These are phyloP conservation scores for Hypoxylon trugodes DNA, from an alignment of 495 filamentous ascomycete species.

Conservation along the genomic window DNA sequence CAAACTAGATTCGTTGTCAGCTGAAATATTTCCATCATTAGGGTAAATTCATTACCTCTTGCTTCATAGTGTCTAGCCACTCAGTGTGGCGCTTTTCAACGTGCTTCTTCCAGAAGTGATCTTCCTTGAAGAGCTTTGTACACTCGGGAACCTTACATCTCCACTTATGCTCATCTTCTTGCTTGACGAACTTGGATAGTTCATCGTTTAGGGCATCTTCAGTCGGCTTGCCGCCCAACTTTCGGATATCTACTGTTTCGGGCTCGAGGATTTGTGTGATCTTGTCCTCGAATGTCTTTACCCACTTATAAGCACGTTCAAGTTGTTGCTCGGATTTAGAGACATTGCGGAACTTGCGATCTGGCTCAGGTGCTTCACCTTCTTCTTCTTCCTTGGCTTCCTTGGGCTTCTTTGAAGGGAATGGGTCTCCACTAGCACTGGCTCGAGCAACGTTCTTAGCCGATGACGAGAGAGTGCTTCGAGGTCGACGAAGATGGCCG, in stretches of 20 bases:
- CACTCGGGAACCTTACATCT: conserved; percentile 96
- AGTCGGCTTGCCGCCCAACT: conserved; percentile 87
- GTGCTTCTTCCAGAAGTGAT: conserved; percentile 97
- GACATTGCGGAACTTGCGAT: conserved; percentile 70
- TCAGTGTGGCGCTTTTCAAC: conserved; percentile 94
- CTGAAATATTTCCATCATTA: not conserved
- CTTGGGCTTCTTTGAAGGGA: conserved; percentile 79
- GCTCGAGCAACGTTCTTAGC: conserved; percentile 87
- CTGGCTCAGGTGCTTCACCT: conserved; percentile 64
- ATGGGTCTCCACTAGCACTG: conserved; percentile 79
- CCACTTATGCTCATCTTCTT: conserved; percentile 96
- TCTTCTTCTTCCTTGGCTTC: conserved; percentile 73
- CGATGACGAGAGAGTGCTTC: conserved; percentile 78
- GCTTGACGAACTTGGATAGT: conserved; percentile 85
- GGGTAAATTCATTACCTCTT: conserved; percentile 69
- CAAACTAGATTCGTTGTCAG: conserved; percentile 64
- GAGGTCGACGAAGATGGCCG: conserved; percentile 90
- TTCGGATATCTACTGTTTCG: conserved; percentile 81
- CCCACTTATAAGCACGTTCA: conserved; percentile 96
- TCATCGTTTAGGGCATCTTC: conserved; percentile 90
- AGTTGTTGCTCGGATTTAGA: conserved; percentile 89
- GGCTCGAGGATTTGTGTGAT: conserved; percentile 90
- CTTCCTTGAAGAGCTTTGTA: conserved; percentile 95
- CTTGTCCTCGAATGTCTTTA: conserved; percentile 98
- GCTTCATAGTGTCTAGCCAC: conserved; percentile 81